Conservation (phyloP, 371 early-diverging fungal genomes). For the Parasitella parasitica region DNA sequence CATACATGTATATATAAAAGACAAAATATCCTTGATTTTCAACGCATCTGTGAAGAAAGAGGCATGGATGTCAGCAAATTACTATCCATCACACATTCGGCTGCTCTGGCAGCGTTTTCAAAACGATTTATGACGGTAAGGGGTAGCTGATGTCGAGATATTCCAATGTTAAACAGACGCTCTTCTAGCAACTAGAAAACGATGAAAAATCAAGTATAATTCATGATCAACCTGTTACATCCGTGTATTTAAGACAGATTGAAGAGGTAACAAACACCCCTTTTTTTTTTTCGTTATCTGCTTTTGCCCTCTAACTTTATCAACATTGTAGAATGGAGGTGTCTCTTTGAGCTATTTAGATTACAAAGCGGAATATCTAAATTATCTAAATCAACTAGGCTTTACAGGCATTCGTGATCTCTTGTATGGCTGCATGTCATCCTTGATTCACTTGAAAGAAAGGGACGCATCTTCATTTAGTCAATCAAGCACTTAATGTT, state of each 20-base stretch:
- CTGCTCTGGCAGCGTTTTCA: constrained; percentile 43
- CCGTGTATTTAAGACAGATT: background rate
- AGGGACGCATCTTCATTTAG: background rate
- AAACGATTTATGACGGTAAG: constrained; percentile 42
- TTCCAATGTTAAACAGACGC: background rate
- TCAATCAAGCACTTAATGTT: constrained; percentile 2
- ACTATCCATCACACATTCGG: constrained; percentile 52
- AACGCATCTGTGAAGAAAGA: constrained; percentile 32
- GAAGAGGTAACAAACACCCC: constrained; percentile 27
- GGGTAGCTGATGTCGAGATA: background rate
- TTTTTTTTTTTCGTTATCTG: background rate
- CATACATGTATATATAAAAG: constrained; percentile 10
- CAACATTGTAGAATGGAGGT: constrained; percentile 27
- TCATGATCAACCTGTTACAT: constrained; percentile 29
- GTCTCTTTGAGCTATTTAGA: constrained; percentile 40
- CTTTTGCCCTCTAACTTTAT: background rate
- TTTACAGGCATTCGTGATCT: constrained; percentile 50
- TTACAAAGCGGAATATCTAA: constrained; percentile 51
- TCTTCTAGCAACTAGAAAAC: constrained; percentile 8
- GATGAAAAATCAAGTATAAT: background rate
- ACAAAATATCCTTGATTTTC: constrained; percentile 25
- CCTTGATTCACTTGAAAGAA: constrained; percentile 24
- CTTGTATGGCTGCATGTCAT: constrained; percentile 47
- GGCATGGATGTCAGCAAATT: constrained; percentile 31
- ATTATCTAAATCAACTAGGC: constrained; percentile 41